Base-by-base conservation (phyloP, 208 protist species). In the Leptomonas pyrrhocoris region DNA sequence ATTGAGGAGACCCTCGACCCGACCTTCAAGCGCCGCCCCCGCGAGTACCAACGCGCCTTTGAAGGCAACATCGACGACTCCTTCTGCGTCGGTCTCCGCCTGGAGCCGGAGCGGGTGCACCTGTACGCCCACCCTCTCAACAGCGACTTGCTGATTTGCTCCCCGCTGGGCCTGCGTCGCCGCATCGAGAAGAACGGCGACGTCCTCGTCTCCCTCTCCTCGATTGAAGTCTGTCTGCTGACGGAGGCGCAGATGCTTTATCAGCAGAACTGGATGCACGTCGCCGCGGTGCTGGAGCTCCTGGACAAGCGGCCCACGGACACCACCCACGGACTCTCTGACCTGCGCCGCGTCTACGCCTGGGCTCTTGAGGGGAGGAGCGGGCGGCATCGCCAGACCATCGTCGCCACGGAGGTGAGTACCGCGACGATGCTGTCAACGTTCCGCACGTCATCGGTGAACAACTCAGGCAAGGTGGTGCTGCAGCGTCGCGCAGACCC, bases 241-340 rank as follows among this genome's bases (percentile, higher is more conserved):
- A 96, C 98, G 74, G 92, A 98, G 71, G 86, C 90, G 2, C 95
- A 99, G 46, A 89, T 97, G n/a, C 73, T 99, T n/a, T 77, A 94
- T 16, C 94, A 98, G 92, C 98, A 99, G 72, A 99, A 99, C 77
- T 99, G 97, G 96, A 87, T 98, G 57, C 96, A 99, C 68, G 83
- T 97, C 11, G 54, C 80, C 6, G 81, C 74, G 12, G 83, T 92
- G 66, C 53, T 97, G 53, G 75, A 79, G 49, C 42, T 90, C 49
- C 72, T 97, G 2, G 97, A 97, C 76, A 86, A 91, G 54, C 79
- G 90, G 28, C 91, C 90, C 23, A 87, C 70, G 19, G 92, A 97
- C 61, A 96, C 91, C 18, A 93, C 88, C 9, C 82, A 85, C 54
- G 86, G 86, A 21, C 75, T 90, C 16, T 90, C 86, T 5, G 84